phyloP scores from a whole-genome alignment of 73 alveolate genomes.

The Paramecium sonneborni region DNA sequence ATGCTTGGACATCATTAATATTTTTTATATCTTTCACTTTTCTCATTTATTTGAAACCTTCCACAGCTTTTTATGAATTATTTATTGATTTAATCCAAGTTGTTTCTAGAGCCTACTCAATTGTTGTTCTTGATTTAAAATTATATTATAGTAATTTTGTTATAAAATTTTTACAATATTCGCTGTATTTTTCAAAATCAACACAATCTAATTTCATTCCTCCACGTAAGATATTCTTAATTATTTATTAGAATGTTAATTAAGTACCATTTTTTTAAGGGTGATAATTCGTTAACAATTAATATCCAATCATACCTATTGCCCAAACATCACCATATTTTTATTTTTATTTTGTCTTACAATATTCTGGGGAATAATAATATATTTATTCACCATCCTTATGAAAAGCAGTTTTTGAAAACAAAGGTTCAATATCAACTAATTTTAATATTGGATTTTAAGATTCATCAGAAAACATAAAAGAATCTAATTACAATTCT shows the following conservation, averaged over 20 bases:
- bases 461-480: neutral
- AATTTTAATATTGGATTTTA: neutral
- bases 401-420: neutral
- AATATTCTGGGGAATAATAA: neutral
- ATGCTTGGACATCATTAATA: neutral
- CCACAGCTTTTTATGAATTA: neutral
- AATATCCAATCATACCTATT: neutral
- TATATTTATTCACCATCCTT: neutral
- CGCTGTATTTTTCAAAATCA: neutral
- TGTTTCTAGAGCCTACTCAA: neutral
- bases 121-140: neutral
- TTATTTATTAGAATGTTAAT: neutral
- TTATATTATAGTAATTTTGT: neutral
- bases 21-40: neutral
- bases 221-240: neutral
- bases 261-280: neutral
- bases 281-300: neutral
- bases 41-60: neutral
- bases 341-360: neutral
- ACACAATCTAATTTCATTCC: neutral
- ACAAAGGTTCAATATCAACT: neutral
- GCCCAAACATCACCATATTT: neutral
- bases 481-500: neutral
- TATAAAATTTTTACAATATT: neutral
- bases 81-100: neutral